phyloP scores from a whole-genome alignment of 2,329 filamentous ascomycete genomes.

The Talaromyces verruculosus region DNA sequence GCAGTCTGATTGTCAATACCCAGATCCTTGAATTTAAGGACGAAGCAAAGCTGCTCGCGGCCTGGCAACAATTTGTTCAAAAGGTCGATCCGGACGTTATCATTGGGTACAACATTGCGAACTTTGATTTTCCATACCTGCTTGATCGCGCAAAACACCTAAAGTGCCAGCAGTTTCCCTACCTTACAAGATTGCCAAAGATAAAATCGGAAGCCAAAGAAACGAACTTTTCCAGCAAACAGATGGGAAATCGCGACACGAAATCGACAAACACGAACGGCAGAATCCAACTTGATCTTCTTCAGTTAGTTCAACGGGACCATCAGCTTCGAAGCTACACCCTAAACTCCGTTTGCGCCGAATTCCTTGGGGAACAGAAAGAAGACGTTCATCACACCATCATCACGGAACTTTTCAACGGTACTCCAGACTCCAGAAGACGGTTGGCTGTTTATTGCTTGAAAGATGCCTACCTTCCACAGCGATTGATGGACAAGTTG shows the following conservation, averaged over 20 bases:
- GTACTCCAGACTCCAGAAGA: conserved; percentile 86
- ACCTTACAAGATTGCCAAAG: conserved; percentile 77
- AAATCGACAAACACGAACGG: conserved; percentile 95
- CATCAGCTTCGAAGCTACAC: conserved; percentile 96
- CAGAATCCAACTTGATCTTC: conserved; percentile 83
- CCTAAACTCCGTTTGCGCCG: conserved; percentile 89
- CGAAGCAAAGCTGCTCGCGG: conserved; percentile 86
- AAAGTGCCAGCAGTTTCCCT: conserved; percentile 76
- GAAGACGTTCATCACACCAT: conserved; percentile 99
- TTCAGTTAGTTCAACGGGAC: conserved; percentile 94
- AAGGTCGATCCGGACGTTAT: conserved; percentile 95
- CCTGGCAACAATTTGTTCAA: conserved; percentile 86
- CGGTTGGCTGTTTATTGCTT: conserved; percentile 92
- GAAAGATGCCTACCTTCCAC: conserved; percentile 94
- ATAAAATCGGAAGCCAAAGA: conserved; percentile 71
- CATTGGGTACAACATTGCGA: conserved; percentile 97
- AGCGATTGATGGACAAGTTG: conserved; percentile 92
- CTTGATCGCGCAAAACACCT: conserved; percentile 83
- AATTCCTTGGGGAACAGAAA: conserved; percentile 95
- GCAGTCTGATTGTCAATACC: conserved; percentile 90
- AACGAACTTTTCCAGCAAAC: conserved; percentile 92
- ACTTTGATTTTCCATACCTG: conserved; percentile 98
- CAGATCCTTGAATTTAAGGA: conserved; percentile 80
- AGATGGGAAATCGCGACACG: conserved; percentile 94
- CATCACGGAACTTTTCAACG: conserved; percentile 98